Evolutionary conservation across 2,329 filamentous ascomycete genomes (phyloP).

Genomic region (Magnaporthiopsis rhizophila): DNA sequence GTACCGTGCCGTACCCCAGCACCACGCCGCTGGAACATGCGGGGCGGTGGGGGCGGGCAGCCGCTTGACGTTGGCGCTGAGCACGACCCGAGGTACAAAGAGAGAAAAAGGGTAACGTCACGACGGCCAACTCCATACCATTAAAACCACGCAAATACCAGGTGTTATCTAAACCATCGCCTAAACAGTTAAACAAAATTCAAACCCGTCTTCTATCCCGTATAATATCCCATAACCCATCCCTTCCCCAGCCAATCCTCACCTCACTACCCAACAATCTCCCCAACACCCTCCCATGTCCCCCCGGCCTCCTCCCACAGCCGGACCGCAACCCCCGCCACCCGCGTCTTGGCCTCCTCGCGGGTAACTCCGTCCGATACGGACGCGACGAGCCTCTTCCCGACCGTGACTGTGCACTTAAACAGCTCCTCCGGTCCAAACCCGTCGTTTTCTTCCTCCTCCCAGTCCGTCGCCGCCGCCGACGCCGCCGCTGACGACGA

Average conservation of each 20-base stretch:
- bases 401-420: constrained; percentile 42
- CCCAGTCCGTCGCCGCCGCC: background rate
- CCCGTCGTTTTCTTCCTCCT: constrained; percentile 3
- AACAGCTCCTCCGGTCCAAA: constrained; percentile 17
- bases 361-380: constrained; percentile 36
- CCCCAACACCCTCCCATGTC: constrained; percentile 2
- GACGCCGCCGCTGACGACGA: background rate
- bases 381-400: constrained; percentile 34
- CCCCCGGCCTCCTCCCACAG: constrained; percentile 12
- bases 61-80: too few species aligned
- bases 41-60: background rate
- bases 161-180: too few species aligned
- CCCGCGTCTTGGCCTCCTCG: constrained; percentile 47
- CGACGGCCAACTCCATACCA: background rate
- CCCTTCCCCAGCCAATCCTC: background rate
- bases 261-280: background rate
- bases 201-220: background rate
- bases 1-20: background rate
- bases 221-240: background rate
- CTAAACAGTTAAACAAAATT: background rate
- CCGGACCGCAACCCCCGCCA: constrained; percentile 42
- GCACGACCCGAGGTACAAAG: too few species aligned
- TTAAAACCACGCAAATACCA: too few species aligned
- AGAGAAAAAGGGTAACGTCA: background rate
- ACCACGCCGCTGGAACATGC: background rate